Evolutionary conservation across 768 basidiomycete genomes (phyloP), one percentile per base, ranked within the genome.

Genomic region (Phylloporus rhodoxanthus): DNA sequence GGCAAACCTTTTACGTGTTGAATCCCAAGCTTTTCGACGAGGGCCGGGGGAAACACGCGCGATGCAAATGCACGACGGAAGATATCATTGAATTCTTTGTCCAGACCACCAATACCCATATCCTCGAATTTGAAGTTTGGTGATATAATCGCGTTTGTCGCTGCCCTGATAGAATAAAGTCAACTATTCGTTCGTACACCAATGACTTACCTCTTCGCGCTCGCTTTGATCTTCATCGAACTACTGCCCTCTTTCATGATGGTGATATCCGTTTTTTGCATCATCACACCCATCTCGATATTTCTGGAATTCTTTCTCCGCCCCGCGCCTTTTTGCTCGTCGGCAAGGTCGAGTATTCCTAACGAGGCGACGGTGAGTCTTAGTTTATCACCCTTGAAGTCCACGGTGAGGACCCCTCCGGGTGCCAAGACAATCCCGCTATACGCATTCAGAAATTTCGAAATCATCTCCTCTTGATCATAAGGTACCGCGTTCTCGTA

Each of bases 71-170:
- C 96, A 61, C 96, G 87, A 65, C 96, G 89, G 76, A 99, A 99
- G 62, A 99, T 99, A 37, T 91, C 85, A 48, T 82, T 82, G 64
- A 99, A 99, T 65, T 99, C 96, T 8, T 81, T 75, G 66, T 99
- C 96, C 29, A 99, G 75, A 61, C 96, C 96, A 62, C 96, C 96
- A 61, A 99, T 98, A 15, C 96, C 96, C 95, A 99, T 98, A 67
- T 99, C 96, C 62, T 95, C 90, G 54, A 99, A 99, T 69, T 96
- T 98, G 80, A 99, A 99, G 70, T 97, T 97, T 1, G 96, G 92
- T 0, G 92, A 85, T 9, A 99, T 78, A 57, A 99, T 95, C 1
- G 96, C 92, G 64, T 97, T 98, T 7, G 93, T 82, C 5, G 92
- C 84, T 0, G 90, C 82, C 59, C 91, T 94, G 42, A 14, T 20